Evolutionary conservation across 2,329 filamentous ascomycete genomes (phyloP).

Genomic region (Ceratocystis colombiana): DNA sequence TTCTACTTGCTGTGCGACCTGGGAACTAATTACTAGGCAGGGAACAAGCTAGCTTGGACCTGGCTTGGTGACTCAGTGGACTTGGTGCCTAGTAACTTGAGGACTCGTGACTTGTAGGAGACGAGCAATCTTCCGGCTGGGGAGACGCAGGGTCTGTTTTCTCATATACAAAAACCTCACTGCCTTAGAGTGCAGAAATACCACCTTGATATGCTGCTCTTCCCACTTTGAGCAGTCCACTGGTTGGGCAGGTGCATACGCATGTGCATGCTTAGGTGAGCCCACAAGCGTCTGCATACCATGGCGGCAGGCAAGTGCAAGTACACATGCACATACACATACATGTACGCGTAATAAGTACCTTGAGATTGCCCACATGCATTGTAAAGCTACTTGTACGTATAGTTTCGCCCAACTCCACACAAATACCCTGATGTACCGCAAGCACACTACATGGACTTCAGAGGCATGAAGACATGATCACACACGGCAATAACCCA

Average conservation of each 20-base stretch:
- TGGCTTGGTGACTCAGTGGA: background rate
- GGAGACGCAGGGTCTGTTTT: background rate
- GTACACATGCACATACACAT: background rate
- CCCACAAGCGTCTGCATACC: background rate
- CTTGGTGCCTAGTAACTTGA: background rate
- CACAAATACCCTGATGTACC: background rate
- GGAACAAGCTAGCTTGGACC: background rate
- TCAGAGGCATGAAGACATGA: too few species aligned
- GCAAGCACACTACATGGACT: background rate
- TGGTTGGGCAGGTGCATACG: slow-evolving; percentile 1
- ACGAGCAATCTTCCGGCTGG: background rate
- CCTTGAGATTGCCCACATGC: background rate
- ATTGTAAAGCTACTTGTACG: background rate
- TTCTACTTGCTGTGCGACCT: background rate
- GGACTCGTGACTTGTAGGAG: background rate
- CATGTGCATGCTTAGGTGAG: background rate
- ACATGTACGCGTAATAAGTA: background rate
- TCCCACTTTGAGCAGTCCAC: background rate
- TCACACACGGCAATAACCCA: background rate
- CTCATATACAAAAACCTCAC: background rate
- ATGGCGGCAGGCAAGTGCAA: background rate
- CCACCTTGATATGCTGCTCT: background rate
- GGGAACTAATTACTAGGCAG: background rate
- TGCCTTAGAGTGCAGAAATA: background rate
- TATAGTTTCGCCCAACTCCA: too few species aligned